Evolutionary conservation across 495 filamentous ascomycete species (phyloP).

Genomic region (Penicillium maclennaniae): DNA sequence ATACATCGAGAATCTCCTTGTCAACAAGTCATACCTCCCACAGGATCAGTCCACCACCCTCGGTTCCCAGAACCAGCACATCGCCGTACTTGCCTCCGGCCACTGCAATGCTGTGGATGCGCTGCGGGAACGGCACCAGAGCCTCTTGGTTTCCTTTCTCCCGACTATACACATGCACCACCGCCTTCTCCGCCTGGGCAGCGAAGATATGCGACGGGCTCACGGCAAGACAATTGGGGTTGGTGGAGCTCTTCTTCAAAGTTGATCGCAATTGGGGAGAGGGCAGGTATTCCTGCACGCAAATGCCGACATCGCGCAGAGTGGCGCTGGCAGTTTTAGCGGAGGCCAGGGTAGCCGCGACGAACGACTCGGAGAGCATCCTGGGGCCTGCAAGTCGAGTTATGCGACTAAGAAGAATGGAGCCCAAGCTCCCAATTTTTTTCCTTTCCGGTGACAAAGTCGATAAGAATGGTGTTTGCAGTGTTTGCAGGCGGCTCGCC

Average conservation of each 20-base stretch:
- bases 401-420: slow-evolving; percentile 1
- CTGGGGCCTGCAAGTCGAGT: slow-evolving; percentile 22
- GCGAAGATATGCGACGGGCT: slow-evolving; percentile 84
- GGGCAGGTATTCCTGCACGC: slow-evolving; percentile 77
- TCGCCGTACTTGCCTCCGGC: slow-evolving; percentile 58
- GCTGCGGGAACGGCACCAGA: slow-evolving; percentile 78
- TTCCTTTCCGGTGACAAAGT: slow-evolving; percentile 19
- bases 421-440: slow-evolving; percentile 24
- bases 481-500: slow-evolving; percentile 27
- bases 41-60: slow-evolving; percentile 77
- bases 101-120: slow-evolving; percentile 67
- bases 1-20: slow-evolving; percentile 3
- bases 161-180: slow-evolving; percentile 85
- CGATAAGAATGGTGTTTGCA: slow-evolving; percentile 39
- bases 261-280: slow-evolving; percentile 62
- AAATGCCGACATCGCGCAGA: slow-evolving; percentile 76
- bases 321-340: slow-evolving; percentile 60
- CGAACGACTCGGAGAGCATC: slow-evolving; percentile 81
- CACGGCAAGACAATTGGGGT: slow-evolving; percentile 72
- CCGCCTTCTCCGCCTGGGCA: slow-evolving; percentile 84
- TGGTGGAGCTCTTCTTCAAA: slow-evolving; percentile 90
- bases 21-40: slow-evolving; percentile 72
- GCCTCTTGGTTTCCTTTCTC: slow-evolving; percentile 82
- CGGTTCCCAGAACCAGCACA: slow-evolving; percentile 78
- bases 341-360: slow-evolving; percentile 66